These are phyloP conservation scores for Ceriops tagal DNA, from an alignment of 345 rosid species.

Conservation along the genomic window DNA sequence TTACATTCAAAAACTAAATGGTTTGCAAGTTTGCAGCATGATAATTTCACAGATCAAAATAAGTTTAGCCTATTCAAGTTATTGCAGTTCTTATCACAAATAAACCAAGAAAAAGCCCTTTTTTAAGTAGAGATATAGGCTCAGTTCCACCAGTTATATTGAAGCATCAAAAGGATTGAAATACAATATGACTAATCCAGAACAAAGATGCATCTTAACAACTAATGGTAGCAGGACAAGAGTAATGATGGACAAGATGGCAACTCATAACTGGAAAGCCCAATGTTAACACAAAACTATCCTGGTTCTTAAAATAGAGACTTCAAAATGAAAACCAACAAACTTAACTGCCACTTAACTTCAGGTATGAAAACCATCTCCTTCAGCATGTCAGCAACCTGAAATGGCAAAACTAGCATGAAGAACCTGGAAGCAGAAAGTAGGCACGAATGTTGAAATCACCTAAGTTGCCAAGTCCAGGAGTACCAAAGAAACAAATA, in stretches of 20 bases:
- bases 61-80: neutral
- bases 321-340: conserved; percentile 39
- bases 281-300: conserved; percentile 21
- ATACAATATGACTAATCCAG: neutral
- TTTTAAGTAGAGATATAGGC: neutral
- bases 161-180: conserved; percentile 1
- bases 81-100: neutral
- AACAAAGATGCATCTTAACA: conserved; percentile 15
- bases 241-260: conserved; percentile 22
- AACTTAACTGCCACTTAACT: conserved; percentile 63
- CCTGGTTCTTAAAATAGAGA: conserved; percentile 24
- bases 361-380: conserved; percentile 46
- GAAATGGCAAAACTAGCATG: conserved; percentile 46
- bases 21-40: neutral
- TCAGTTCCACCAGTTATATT: neutral
- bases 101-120: neutral
- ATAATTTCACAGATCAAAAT: neutral
- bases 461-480: conserved; percentile 30
- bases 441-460: conserved; percentile 33
- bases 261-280: conserved; percentile 14
- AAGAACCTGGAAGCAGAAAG: conserved; percentile 40
- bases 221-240: conserved; percentile 16
- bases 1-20: neutral
- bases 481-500: conserved; percentile 32
- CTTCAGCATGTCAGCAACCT: conserved; percentile 47